A percentile compares a stretch with the other conserved stretches of the same genome.
phyloP scores from a whole-genome alignment of 331 rosid genomes.

The Rhamnella rubrinervis region DNA sequence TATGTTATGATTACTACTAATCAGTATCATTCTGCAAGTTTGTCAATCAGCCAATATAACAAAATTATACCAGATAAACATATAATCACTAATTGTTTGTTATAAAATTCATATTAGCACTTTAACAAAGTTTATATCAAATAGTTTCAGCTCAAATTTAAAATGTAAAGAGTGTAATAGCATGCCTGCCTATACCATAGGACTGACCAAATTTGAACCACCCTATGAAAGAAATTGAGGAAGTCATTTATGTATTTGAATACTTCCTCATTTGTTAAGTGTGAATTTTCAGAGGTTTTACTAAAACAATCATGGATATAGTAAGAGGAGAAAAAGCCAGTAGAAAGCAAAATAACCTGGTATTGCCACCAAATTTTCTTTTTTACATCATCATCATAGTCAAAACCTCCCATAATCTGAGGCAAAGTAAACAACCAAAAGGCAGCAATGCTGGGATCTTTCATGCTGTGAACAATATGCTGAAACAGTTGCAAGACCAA shows the following conservation, averaged over 20 bases:
- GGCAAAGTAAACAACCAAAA: conserved; percentile 93
- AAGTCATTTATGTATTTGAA: neutral
- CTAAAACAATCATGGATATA: conserved; percentile 1
- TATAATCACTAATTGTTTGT: neutral
- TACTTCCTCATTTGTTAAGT: neutral
- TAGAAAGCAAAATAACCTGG: conserved; percentile 54
- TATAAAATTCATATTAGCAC: neutral
- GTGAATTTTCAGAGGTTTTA: conserved; percentile 18
- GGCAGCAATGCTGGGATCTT: conserved; percentile 93
- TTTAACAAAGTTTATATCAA: neutral
- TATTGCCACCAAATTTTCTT: conserved; percentile 89
- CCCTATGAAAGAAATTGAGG: neutral
- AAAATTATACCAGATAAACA: neutral
- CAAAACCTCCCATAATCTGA: conserved; percentile 76
- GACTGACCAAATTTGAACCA: neutral
- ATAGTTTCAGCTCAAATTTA: conserved; percentile 2
- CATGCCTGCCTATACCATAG: neutral
- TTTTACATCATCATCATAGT: conserved; percentile 80
- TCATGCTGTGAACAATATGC: conserved; percentile 91
- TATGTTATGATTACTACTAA: too few species aligned
- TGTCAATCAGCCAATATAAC: too few species aligned
- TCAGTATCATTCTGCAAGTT: too few species aligned
- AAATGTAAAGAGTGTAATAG: neutral
- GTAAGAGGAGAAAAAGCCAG: conserved; percentile 3
- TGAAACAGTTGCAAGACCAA: conserved; percentile 36